Evolutionary conservation across 164 flowering plant species (phyloP).

Genomic region (Berberis vulgaris): DNA sequence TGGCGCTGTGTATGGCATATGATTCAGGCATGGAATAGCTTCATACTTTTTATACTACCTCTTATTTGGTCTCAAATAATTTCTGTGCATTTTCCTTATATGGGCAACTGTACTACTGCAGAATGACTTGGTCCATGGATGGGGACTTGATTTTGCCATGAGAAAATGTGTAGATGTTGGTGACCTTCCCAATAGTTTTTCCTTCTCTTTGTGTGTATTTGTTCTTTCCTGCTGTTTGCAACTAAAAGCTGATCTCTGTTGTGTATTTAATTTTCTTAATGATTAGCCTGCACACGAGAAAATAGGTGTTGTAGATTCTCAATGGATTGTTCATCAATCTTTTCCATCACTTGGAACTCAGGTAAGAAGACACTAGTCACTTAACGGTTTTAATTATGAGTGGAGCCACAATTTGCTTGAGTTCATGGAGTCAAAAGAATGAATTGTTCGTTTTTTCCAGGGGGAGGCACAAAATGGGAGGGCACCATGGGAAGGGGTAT

Average conservation of each 20-base stretch:
- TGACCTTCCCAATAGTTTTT: not conserved
- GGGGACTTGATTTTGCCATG: constrained; percentile 97
- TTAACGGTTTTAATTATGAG: not conserved
- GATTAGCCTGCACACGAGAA: constrained; percentile 87
- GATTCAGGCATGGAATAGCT: constrained; percentile 43
- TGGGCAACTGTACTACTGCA: constrained; percentile 21
- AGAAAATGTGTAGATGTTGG: constrained; percentile 76
- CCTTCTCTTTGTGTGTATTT: not conserved
- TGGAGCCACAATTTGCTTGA: not conserved
- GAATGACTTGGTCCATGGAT: constrained; percentile 97
- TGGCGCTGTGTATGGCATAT: constrained; percentile 88
- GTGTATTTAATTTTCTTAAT: not conserved
- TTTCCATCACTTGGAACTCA: constrained; percentile 87
- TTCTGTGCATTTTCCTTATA: not conserved
- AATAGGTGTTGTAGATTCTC: constrained; percentile 95
- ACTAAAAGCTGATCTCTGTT: not conserved
- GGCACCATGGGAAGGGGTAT: constrained; percentile 80
- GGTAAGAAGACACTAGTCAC: constrained; percentile 28
- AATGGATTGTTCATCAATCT: constrained; percentile 85
- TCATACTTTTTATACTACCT: not conserved
- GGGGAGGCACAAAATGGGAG: constrained; percentile 51
- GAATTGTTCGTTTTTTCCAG: constrained; percentile 19
- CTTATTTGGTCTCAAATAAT: not conserved
- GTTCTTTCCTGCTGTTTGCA: not conserved
- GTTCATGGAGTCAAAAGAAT: not conserved